These are phyloP conservation scores for Candida adriatica DNA, from an alignment of 805 yeast genomes.

Conservation along the genomic window DNA sequence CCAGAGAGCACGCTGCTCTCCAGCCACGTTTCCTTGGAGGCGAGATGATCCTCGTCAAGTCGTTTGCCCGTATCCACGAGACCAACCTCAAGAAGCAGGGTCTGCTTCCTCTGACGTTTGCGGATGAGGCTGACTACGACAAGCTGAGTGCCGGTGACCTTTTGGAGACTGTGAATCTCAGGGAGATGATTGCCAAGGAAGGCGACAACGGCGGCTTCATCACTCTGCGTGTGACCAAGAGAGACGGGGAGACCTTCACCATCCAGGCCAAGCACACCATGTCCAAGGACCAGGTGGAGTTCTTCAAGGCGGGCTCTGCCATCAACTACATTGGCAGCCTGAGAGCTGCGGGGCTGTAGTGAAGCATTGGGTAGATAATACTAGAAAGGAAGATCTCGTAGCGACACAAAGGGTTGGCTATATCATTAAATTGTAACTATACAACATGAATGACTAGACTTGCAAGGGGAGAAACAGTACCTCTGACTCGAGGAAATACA, in stretches of 20 bases:
- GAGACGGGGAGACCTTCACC: conserved; percentile 59
- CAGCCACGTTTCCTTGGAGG: conserved; percentile 96
- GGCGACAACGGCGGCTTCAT: conserved; percentile 87
- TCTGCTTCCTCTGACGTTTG: conserved; percentile 90
- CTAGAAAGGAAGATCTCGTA: no score
- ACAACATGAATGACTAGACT: no score
- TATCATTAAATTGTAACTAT: no score
- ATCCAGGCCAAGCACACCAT: conserved; percentile 87
- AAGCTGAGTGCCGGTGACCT: conserved; percentile 68
- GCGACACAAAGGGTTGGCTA: no score
- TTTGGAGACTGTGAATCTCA: conserved; percentile 65
- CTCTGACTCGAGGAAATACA: no score
- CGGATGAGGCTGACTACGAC: conserved; percentile 85
- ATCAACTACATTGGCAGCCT: conserved; percentile 84
- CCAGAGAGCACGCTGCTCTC: conserved; percentile 97
- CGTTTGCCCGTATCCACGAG: conserved; percentile 98
- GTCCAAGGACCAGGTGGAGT: conserved; percentile 93
- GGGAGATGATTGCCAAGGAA: conserved; percentile 68
- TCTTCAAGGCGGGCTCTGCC: conserved; percentile 96
- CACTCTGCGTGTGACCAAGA: conserved; percentile 65
- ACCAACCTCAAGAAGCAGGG: conserved; percentile 99
- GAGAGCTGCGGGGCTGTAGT: no score
- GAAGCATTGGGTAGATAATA: no score
- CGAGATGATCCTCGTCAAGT: conserved; percentile 76
- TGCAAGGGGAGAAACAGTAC: no score